Conservation (phyloP, 1,284 basidiomycete species). For the Pseudozyma tsukubaensis region DNA sequence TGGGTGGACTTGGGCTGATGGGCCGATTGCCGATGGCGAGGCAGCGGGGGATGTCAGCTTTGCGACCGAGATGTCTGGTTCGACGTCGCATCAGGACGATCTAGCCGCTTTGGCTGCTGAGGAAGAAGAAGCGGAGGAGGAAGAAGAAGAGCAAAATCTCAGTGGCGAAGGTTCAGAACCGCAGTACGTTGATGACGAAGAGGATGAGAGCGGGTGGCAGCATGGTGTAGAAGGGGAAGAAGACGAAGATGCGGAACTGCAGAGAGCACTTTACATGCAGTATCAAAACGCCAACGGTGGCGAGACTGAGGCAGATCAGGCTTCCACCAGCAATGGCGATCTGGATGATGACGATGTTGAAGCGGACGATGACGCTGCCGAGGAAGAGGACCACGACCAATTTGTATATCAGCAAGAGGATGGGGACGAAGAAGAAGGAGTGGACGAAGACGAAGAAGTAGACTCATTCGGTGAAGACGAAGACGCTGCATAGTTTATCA, state of each 20-base stretch:
- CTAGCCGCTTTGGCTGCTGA: not conserved
- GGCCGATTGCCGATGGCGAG: not conserved
- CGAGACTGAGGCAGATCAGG: not conserved
- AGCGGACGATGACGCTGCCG: constrained; percentile 6
- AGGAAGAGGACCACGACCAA: not conserved
- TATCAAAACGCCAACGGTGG: constrained; percentile 11
- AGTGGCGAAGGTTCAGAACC: constrained; percentile 1
- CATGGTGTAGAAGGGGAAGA: constrained; percentile 1
- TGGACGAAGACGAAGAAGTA: constrained; percentile 23
- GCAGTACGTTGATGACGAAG: not conserved
- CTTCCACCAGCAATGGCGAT: not conserved
- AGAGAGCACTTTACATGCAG: constrained; percentile 22
- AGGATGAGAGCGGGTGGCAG: not conserved
- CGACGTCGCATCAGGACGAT: constrained; percentile 7
- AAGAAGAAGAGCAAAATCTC: not conserved
- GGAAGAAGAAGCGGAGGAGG: not conserved
- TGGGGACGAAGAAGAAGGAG: constrained; percentile 2
- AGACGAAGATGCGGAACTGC: constrained; percentile 26
- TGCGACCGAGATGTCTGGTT: constrained; percentile 8
- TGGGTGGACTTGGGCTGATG: constrained; percentile 26
- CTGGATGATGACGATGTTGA: constrained; percentile 12
- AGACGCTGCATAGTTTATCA: not conserved
- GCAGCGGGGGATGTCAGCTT: constrained; percentile 5
- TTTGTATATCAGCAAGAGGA: constrained; percentile 4
- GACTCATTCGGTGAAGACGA: constrained; percentile 24